Evolutionary conservation across 495 filamentous ascomycete genomes (phyloP), one percentile per base, ranked within the genome.

Genomic region (Margaritispora aquatica): DNA sequence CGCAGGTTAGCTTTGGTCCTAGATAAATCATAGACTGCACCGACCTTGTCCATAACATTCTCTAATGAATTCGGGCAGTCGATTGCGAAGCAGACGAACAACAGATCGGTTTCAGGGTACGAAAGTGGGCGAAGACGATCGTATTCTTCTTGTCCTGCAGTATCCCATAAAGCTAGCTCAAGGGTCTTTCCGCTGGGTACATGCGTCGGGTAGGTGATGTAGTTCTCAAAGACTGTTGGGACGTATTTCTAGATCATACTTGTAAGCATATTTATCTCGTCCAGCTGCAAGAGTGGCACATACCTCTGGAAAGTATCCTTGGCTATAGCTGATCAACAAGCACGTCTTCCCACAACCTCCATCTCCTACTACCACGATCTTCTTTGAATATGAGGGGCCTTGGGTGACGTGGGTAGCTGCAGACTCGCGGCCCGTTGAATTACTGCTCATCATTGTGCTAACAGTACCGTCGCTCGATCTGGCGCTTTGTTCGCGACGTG

Each of bases 341-440:
- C 95, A 98, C 5, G 94, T 98, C 86, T 98, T 98, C 64, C 94
- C 94, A 73, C 94, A 98, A 56, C 94, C 94, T 60, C 94, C 94
- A 73, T 98, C 94, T 54, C 94, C 94, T 22, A 98, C 94, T 20
- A 98, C 94, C 21, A 98, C 94, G 65, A 98, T 91, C 78, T 98
- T 98, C 78, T 98, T 98, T 59, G 92, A 96, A 73, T 91, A 98
- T 51, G 89, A 84, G 1, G 92, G 92, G 2, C 88, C 88, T 66
- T 92, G 76, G 20, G 92, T 97, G 71, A 94, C 84, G 72, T 88
- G 85, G 29, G 92, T 96, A 19, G 82, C 85, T 53, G 87, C 81
- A 5, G 90, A 93, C 69, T 88, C 83, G 65, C 85, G 75, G 51
- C 81, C 81, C 34, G 86, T 85, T 9, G 84, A 87, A 58, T 80